Conservation (phyloP, 208 protist genomes). For the Crithidia bombi region DNA sequence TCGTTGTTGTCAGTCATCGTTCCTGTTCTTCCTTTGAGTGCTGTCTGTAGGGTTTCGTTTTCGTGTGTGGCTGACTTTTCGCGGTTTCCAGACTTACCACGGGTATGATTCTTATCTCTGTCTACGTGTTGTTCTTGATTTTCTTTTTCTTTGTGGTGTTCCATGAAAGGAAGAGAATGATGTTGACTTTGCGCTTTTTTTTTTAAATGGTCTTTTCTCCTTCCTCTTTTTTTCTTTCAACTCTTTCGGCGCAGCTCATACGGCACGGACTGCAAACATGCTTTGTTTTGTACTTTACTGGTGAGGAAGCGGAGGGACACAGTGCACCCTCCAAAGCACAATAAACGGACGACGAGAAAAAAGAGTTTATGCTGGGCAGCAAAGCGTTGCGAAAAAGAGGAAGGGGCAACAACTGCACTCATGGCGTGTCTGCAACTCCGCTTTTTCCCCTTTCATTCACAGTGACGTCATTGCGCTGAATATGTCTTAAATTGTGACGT, state of each 20-base stretch:
- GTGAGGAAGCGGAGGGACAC: not conserved
- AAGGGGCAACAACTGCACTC: too few relatives aligned
- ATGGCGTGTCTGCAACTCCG: too few relatives aligned
- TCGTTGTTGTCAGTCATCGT: not conserved
- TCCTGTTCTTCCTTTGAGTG: not conserved
- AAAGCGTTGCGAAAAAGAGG: not conserved
- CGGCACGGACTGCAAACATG: not conserved
- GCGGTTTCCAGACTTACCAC: too few relatives aligned
- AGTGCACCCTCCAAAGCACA: not conserved
- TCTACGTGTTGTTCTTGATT: not conserved
- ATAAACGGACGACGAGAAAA: not conserved
- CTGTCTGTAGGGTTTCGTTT: not conserved
- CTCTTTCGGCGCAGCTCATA: conserved; percentile 4
- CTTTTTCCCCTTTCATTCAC: too few relatives aligned
- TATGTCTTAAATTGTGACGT: too few relatives aligned
- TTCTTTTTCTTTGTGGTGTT: conserved; percentile 3
- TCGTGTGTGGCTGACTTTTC: not conserved
- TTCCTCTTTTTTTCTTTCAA: not conserved
- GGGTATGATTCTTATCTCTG: not conserved
- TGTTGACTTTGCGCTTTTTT: not conserved
- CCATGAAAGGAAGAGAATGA: not conserved
- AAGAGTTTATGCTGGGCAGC: too few relatives aligned
- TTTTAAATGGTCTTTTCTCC: not conserved
- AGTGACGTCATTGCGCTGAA: too few relatives aligned
- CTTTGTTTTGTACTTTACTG: not conserved